Evolutionary conservation across 306 rosid genomes (phyloP).

Genomic region (Sesbania bispinosa): DNA sequence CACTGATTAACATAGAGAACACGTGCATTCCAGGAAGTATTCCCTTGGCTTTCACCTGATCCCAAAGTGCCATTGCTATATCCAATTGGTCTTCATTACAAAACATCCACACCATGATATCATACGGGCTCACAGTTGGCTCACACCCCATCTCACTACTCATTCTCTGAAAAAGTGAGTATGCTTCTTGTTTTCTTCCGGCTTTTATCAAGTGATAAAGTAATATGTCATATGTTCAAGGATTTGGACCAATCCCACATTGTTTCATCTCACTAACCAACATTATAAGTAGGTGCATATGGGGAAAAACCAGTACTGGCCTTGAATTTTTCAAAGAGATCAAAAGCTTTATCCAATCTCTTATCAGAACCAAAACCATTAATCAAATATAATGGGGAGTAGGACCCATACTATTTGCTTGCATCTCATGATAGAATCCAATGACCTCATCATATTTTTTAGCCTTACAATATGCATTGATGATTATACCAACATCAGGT

Average conservation of each 20-base stretch:
- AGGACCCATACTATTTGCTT: slow-evolving; percentile 44
- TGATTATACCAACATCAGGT: slow-evolving; percentile 75
- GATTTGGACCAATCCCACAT: slow-evolving; percentile 60
- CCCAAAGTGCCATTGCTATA: slow-evolving; percentile 66
- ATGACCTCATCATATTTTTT: slow-evolving; percentile 60
- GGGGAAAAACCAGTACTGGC: slow-evolving; percentile 49
- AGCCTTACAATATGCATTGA: slow-evolving; percentile 67
- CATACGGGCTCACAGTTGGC: slow-evolving; percentile 68
- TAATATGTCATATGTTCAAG: slow-evolving; percentile 72
- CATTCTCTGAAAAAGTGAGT: slow-evolving; percentile 55
- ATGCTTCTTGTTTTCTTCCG: slow-evolving; percentile 58
- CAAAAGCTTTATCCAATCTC: slow-evolving; percentile 69
- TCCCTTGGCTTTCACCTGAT: slow-evolving; percentile 63
- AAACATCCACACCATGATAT: slow-evolving; percentile 73
- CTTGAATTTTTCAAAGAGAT: slow-evolving; percentile 54
- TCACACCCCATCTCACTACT: slow-evolving; percentile 54
- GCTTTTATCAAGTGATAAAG: slow-evolving; percentile 66
- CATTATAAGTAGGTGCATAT: slow-evolving; percentile 74
- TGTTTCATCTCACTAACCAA: slow-evolving; percentile 67
- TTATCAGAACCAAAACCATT: slow-evolving; percentile 73
- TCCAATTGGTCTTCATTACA: slow-evolving; percentile 59
- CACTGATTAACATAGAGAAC: slow-evolving; percentile 64
- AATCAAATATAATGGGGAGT: slow-evolving; percentile 78
- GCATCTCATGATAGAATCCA: slow-evolving; percentile 60
- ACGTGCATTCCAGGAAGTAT: slow-evolving; percentile 78